Conservation (phyloP, 164 flowering plant species). For the Chimonanthus praecox region DNA sequence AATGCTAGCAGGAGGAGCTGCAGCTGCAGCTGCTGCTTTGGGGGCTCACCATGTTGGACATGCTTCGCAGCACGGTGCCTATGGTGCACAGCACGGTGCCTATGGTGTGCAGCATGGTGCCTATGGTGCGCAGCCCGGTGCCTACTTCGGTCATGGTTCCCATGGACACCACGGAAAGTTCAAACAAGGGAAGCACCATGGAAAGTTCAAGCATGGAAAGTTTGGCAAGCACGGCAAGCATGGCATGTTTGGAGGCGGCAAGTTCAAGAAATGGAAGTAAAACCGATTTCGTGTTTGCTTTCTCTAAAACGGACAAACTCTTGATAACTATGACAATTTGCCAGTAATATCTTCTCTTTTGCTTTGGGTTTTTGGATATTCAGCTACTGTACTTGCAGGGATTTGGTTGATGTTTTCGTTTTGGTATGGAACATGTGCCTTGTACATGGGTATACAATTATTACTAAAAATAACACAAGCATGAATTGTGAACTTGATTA, state of each 20-base stretch:
- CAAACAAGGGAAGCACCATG: constrained; percentile 10
- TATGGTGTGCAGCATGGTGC: too few relatives aligned
- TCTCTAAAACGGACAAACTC: too few relatives aligned
- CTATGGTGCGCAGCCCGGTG: neutral
- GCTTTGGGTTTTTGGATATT: too few relatives aligned
- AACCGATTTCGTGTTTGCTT: too few relatives aligned
- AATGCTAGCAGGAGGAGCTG: constrained; percentile 73
- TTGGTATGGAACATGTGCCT: too few relatives aligned
- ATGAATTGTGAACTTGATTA: too few relatives aligned
- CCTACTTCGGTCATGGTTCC: neutral
- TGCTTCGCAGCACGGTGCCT: neutral
- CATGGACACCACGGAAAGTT: neutral
- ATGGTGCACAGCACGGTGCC: neutral
- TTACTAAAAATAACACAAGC: too few relatives aligned
- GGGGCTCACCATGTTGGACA: constrained; percentile 47
- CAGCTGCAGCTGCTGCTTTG: constrained; percentile 70
- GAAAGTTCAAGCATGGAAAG: constrained; percentile 3
- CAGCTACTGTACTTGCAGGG: too few relatives aligned
- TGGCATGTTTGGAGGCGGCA: constrained; percentile 42
- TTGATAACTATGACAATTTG: too few relatives aligned
- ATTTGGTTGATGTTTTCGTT: too few relatives aligned
- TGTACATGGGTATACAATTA: too few relatives aligned
- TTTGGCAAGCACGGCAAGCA: constrained; percentile 26
- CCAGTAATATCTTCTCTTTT: too few relatives aligned
- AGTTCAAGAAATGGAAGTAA: constrained; percentile 69